Conservation (phyloP, 208 protist genomes). For the Zelonia costaricensis region DNA sequence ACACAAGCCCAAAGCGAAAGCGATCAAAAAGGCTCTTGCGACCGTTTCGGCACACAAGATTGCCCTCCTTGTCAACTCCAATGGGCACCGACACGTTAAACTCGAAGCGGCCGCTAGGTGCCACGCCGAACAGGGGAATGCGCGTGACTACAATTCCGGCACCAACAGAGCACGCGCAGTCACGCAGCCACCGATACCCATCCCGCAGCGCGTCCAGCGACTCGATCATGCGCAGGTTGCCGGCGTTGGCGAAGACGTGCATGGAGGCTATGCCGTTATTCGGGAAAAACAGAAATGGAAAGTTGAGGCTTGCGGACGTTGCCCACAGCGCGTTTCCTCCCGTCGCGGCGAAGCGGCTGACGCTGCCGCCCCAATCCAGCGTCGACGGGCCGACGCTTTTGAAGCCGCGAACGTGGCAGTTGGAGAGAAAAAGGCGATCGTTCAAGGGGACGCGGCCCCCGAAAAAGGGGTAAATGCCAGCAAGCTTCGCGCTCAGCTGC, state of each 20-base stretch:
- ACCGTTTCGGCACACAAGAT: slow-evolving; percentile 57
- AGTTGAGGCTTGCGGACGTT: slow-evolving; percentile 77
- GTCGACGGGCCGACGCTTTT: slow-evolving; percentile 80
- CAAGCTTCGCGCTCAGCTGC: slow-evolving; percentile 67
- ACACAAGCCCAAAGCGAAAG: slow-evolving; percentile 80
- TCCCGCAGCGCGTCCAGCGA: slow-evolving; percentile 44
- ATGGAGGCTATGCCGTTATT: slow-evolving; percentile 81
- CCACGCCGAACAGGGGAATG: slow-evolving; percentile 78
- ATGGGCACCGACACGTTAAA: slow-evolving; percentile 77
- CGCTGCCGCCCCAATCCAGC: slow-evolving; percentile 34
- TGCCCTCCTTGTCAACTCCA: slow-evolving; percentile 54
- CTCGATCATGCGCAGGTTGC: slow-evolving; percentile 68
- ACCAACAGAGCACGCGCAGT: slow-evolving; percentile 73
- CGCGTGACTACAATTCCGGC: slow-evolving; percentile 79
- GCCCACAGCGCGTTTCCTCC: slow-evolving; percentile 88
- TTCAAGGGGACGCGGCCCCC: slow-evolving; percentile 65
- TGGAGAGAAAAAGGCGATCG: slow-evolving; percentile 84
- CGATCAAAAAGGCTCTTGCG: slow-evolving; percentile 59
- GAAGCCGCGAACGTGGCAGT: slow-evolving; percentile 76
- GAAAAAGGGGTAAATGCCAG: slow-evolving; percentile 70
- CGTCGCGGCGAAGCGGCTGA: slow-evolving; percentile 60
- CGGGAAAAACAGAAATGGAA: slow-evolving; percentile 79
- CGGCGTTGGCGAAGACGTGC: slow-evolving; percentile 87
- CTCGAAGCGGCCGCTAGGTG: slow-evolving; percentile 81
- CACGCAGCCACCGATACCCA: slow-evolving; percentile 50